Evolutionary conservation across 306 rosid genomes (phyloP).

Genomic region (Inga laurina): DNA sequence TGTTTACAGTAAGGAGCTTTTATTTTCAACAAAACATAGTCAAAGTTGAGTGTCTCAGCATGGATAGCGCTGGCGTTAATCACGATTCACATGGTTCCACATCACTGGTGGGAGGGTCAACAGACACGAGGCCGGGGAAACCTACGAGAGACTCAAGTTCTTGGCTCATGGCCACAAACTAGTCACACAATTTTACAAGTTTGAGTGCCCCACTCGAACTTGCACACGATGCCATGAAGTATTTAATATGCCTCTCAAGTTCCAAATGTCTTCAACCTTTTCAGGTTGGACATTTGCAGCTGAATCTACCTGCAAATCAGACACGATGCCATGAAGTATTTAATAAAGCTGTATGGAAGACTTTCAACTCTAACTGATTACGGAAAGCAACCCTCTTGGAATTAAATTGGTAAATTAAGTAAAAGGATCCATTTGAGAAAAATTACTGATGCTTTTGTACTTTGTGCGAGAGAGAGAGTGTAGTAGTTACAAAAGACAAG

Average conservation of each 20-base stretch:
- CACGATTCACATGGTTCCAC: background rate
- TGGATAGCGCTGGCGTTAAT: background rate
- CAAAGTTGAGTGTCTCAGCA: background rate
- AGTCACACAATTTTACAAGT: constrained; percentile 41
- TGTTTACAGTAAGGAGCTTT: background rate
- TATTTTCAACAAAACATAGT: background rate
- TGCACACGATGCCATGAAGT: constrained; percentile 88
- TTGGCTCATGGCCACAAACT: background rate
- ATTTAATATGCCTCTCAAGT: constrained; percentile 89
- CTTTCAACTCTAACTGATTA: background rate
- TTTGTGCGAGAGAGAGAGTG: background rate
- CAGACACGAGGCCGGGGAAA: background rate
- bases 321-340: background rate
- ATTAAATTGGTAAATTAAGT: background rate
- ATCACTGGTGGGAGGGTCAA: background rate
- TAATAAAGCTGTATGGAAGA: background rate
- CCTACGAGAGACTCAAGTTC: background rate
- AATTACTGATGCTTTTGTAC: background rate
- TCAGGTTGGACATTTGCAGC: constrained; percentile 92
- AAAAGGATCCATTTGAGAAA: background rate
- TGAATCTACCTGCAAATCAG: constrained; percentile 73
- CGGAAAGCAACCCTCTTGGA: constrained; percentile 6
- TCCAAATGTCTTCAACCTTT: constrained; percentile 83
- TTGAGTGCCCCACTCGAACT: constrained; percentile 75
- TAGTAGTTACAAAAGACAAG: background rate